Conservation (phyloP, 805 yeast species). For the Vanderwaltozyma polyspora region DNA sequence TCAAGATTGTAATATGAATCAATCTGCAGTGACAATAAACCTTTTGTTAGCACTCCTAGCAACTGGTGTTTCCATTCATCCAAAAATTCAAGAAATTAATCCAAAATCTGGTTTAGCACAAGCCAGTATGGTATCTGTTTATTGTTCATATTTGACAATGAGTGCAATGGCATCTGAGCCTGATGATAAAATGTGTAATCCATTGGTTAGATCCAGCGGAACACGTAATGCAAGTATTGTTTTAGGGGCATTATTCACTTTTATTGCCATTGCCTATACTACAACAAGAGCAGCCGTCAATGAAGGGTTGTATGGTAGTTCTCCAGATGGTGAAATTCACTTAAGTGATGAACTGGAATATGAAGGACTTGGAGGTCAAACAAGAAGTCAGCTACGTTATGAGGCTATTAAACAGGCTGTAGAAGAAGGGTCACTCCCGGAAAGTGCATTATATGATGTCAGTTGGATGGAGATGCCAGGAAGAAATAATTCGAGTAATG, state of each 20-base stretch:
- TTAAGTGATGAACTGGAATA: slow-evolving; percentile 27
- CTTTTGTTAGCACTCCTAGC: slow-evolving; percentile 51
- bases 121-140: slow-evolving; percentile 87
- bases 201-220: slow-evolving; percentile 77
- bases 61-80: slow-evolving; percentile 64
- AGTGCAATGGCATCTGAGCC: slow-evolving; percentile 95
- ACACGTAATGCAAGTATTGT: slow-evolving; percentile 83
- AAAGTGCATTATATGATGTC: slow-evolving; percentile 72
- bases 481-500: slow-evolving; percentile 5
- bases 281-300: slow-evolving; percentile 94
- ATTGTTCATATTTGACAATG: slow-evolving; percentile 82
- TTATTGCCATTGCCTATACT: slow-evolving; percentile 91
- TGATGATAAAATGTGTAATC: slow-evolving; percentile 86
- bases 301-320: slow-evolving; percentile 45
- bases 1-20: slow-evolving; percentile 77
- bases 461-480: slow-evolving; percentile 52
- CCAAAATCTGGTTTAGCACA: slow-evolving; percentile 96
- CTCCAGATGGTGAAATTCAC: slow-evolving; percentile 27
- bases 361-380: slow-evolving; percentile 33
- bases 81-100: slow-evolving; percentile 79
- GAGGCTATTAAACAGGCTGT: slow-evolving; percentile 90
- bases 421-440: slow-evolving; percentile 91
- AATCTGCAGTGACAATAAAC: slow-evolving; percentile 74
- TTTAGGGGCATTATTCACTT: slow-evolving; percentile 86
- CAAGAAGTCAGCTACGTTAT: slow-evolving; percentile 61